Base-by-base conservation (phyloP, 768 basidiomycete species). In the Lenzites betulinus region DNA sequence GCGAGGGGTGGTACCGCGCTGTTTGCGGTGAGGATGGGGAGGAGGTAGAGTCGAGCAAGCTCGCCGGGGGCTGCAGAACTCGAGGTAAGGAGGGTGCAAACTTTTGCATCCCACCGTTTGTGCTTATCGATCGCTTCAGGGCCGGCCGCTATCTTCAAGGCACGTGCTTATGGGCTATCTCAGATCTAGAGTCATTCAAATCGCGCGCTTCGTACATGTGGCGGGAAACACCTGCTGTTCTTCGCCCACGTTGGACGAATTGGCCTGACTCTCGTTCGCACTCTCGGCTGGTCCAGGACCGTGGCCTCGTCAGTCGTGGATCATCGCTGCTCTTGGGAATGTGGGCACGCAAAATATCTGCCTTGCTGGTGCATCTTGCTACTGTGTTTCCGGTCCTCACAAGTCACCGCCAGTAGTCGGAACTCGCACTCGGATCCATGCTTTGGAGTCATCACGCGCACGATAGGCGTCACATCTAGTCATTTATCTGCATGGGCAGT, bases 51-150 rank as follows among this genome's bases (percentile, higher is more conserved):
- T 69, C 64, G 66, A 66, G 69, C 65, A 60, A 62, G 66, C 69
- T 71, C 60, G 55, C 71, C 69, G 69, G 66, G 30, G 66, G 67
- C 75, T 66, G 67, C 67, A 70, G 58, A 65, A 59, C 67, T 66
- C 67, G 64, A 33, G 30, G 51, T 58, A 62, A 61, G 60, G 50
- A 55, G 53, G 38, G 62, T 57, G 65, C 57, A 70, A 72, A 70
- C 65, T 69, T 68, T 68, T 64, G 54, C 52, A 53, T 54, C 59
- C 38, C 23, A 36, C 54, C 33, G 23, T 11, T 33, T 20, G 52
- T 41, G 68, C 69, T 80, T 80, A 81, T 81, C 78, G 78, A 81
- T 81, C 65, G 44, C 39, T 79, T 79, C 66, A 79, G 78, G 78
- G 78, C 78, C 76, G 78, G 77, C 60, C 47, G n/a, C 15, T 41